phyloP scores from a whole-genome alignment of 164 flowering plant genomes.

The Pachysandra terminalis region DNA sequence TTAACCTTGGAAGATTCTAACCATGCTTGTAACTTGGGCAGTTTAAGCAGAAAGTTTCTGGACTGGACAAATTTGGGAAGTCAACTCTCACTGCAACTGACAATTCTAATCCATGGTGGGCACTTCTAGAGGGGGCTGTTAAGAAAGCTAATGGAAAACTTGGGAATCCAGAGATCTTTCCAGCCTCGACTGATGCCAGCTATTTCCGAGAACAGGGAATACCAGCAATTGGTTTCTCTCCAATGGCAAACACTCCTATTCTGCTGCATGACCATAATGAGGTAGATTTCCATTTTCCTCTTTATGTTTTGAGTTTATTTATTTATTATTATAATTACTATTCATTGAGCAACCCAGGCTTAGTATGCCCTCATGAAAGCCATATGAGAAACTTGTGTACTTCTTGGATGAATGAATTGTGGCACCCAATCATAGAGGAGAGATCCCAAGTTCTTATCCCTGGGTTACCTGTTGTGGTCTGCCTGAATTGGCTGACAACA shows the following conservation, averaged over 20 bases:
- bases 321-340: not conserved
- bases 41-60: conserved; percentile 65
- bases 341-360: no score
- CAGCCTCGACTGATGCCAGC: conserved; percentile 92
- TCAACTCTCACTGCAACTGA: conserved; percentile 59
- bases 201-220: conserved; percentile 62
- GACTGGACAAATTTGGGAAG: conserved; percentile 56
- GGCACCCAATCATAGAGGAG: no score
- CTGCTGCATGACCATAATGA: conserved; percentile 95
- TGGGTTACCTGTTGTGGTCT: no score
- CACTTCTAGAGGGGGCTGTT: conserved; percentile 62
- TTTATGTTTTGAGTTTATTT: not conserved
- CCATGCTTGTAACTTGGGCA: conserved; percentile 39
- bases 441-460: no score
- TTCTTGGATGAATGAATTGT: no score
- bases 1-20: not conserved
- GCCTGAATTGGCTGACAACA: no score
- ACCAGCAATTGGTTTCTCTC: conserved; percentile 96
- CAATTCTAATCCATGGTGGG: conserved; percentile 89
- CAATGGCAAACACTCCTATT: conserved; percentile 87
- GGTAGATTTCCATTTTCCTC: conserved; percentile 30
- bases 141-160: conserved; percentile 64
- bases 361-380: no score
- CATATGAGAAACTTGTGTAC: no score
- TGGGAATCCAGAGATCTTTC: conserved; percentile 81